A percentile compares a stretch with the other conserved stretches of the same genome.
phyloP scores from a whole-genome alignment of 257 asterid genomes.

The Ocimum tenuiflorum region DNA sequence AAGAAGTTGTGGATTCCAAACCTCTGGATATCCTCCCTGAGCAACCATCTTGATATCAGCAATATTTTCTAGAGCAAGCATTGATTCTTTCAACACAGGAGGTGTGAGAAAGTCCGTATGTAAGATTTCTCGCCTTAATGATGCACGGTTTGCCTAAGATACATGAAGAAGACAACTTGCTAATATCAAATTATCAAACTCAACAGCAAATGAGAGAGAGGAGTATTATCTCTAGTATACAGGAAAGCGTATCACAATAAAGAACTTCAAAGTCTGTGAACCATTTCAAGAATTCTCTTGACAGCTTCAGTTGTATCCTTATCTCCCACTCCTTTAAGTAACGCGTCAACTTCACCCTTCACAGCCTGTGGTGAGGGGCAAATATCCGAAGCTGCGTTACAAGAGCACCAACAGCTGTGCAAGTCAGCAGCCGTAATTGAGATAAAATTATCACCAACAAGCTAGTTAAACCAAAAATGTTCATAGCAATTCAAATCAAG shows the following conservation, averaged over 20 bases:
- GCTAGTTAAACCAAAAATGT: neutral
- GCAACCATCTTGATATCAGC: conserved; percentile 58
- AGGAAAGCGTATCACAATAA: neutral
- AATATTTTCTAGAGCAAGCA: conserved; percentile 48
- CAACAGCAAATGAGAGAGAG: neutral
- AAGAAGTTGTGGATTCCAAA: conserved; percentile 17
- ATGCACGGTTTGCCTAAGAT: conserved; percentile 68
- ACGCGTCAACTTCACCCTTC: conserved; percentile 43
- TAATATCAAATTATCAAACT: neutral
- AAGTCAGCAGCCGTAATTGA: conserved; percentile 26
- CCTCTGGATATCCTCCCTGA: conserved; percentile 98
- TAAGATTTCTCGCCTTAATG: conserved; percentile 59
- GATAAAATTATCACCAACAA: conserved; percentile 20
- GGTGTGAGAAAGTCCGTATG: conserved; percentile 89
- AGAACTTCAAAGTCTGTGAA: conserved; percentile 18
- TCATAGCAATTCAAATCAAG: neutral
- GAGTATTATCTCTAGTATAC: neutral
- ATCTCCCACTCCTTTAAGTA: conserved; percentile 45
- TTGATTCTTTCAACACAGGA: conserved; percentile 62
- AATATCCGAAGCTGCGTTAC: conserved; percentile 52
- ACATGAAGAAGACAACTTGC: neutral
- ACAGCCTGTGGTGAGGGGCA: conserved; percentile 51
- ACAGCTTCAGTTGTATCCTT: conserved; percentile 56
- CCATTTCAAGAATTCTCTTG: conserved; percentile 78
- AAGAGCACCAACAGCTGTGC: conserved; percentile 43